Evolutionary conservation across 345 rosid genomes (phyloP).

Genomic region (Eucalyptus marginata): DNA sequence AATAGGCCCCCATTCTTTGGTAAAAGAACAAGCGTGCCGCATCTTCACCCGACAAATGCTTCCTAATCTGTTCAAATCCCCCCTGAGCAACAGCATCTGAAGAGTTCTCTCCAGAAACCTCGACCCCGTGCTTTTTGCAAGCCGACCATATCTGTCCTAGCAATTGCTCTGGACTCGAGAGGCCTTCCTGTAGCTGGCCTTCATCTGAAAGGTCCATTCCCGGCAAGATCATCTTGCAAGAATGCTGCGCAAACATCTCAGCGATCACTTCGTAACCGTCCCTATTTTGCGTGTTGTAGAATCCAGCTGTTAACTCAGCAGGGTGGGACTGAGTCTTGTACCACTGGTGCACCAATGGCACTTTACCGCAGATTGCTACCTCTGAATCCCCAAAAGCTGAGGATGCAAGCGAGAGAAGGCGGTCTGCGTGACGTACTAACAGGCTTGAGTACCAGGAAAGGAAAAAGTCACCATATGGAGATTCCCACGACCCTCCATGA

Average conservation of each 20-base stretch:
- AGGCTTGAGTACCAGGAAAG: conserved; percentile 77
- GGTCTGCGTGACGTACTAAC: conserved; percentile 62
- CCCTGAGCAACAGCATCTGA: conserved; percentile 16
- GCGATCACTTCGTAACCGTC: conserved; percentile 58
- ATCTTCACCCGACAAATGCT: conserved; percentile 25
- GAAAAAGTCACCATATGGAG: conserved; percentile 75
- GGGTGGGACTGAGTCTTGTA: conserved; percentile 58
- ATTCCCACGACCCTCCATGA: conserved; percentile 75
- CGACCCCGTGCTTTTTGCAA: conserved; percentile 53
- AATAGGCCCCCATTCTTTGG: conserved; percentile 94
- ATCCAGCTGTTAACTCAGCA: conserved; percentile 75
- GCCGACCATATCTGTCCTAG: conserved; percentile 44
- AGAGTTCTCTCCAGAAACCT: conserved; percentile 68
- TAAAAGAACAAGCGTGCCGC: conserved; percentile 46
- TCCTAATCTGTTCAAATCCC: conserved; percentile 56
- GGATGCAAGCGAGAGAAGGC: conserved; percentile 56
- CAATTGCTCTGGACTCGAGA: conserved; percentile 57
- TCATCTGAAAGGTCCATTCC: conserved; percentile 82
- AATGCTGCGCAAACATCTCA: conserved; percentile 56
- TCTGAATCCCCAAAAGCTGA: conserved; percentile 21
- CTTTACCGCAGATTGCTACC: conserved; percentile 37
- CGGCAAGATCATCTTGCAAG: conserved; percentile 70
- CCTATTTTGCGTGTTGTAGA: conserved; percentile 40
- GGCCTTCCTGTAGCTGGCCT: conserved; percentile 27
- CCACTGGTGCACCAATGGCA: conserved; percentile 73